phyloP scores from a whole-genome alignment of 2,329 filamentous ascomycete genomes.

The Ceratocystis destructans region DNA sequence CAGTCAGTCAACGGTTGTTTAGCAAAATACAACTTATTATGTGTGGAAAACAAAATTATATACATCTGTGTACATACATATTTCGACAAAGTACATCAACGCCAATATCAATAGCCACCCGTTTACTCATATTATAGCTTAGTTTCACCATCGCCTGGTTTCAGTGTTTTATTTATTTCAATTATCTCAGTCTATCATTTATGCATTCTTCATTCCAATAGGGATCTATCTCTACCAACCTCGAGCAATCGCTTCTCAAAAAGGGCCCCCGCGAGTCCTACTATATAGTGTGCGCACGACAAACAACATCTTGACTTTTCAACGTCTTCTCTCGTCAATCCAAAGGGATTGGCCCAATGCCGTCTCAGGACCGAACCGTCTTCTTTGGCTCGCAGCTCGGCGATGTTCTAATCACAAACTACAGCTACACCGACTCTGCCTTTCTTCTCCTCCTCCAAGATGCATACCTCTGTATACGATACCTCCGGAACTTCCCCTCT shows the following conservation, averaged over 20 bases:
- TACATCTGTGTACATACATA: too few relatives aligned
- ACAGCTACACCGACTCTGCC: constrained; percentile 46
- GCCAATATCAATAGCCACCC: too few relatives aligned
- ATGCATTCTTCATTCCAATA: not conserved
- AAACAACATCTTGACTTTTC: not conserved
- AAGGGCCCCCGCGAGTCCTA: too few relatives aligned
- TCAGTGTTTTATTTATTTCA: not conserved
- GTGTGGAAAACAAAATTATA: not conserved
- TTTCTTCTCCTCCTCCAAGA: constrained; percentile 31
- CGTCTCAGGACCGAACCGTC: constrained; percentile 27
- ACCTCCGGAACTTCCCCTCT: constrained; percentile 46
- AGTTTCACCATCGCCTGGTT: not conserved
- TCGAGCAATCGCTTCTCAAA: too few relatives aligned
- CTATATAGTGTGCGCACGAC: not conserved
- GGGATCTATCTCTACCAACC: not conserved
- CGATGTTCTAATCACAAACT: constrained; percentile 43
- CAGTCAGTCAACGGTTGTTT: too few relatives aligned
- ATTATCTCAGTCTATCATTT: not conserved
- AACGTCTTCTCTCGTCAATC: not conserved
- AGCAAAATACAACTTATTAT: too few relatives aligned
- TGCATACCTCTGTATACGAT: constrained; percentile 27
- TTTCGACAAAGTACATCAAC: too few relatives aligned
- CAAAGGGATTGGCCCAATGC: not conserved
- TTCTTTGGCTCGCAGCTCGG: constrained; percentile 48
- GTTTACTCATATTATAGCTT: not conserved